A percentile compares a stretch with the other conserved stretches of the same genome.
These are phyloP conservation scores for Harringtonia lauricola DNA, from an alignment of 2,329 filamentous ascomycete species.

Conservation along the genomic window DNA sequence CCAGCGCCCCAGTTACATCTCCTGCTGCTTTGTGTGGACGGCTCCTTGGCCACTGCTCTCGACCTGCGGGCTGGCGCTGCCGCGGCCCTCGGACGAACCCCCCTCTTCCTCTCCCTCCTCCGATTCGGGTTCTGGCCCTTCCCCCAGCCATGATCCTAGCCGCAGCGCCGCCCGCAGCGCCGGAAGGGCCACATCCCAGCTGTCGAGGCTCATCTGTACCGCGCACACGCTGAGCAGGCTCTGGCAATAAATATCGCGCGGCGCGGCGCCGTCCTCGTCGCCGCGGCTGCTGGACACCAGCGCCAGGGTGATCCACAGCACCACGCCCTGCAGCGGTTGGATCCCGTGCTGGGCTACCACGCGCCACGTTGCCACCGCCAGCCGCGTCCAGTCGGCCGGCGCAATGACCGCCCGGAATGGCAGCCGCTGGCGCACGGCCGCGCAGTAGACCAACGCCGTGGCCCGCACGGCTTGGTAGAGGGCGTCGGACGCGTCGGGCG, in stretches of 20 bases:
- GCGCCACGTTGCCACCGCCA: constrained; percentile 37
- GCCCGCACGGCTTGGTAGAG: constrained; percentile 36
- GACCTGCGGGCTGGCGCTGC: no score
- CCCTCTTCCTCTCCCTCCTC: not conserved
- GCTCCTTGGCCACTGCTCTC: no score
- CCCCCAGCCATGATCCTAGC: constrained; percentile 30
- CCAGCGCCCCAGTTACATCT: no score
- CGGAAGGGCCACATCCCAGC: constrained; percentile 32
- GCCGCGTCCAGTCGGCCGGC: constrained; percentile 24
- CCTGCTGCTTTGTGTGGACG: no score
- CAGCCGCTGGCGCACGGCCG: constrained; percentile 29
- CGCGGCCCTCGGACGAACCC: no score
- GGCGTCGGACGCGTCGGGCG: constrained; percentile 21
- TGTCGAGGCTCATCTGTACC: constrained; percentile 34
- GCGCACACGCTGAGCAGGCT: constrained; percentile 30
- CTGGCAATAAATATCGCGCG: constrained; percentile 33
- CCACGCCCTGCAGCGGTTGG: constrained; percentile 35
- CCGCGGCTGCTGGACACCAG: constrained; percentile 25
- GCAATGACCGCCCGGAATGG: constrained; percentile 30
- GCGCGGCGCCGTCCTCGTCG: constrained; percentile 22
- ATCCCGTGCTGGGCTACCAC: no score
- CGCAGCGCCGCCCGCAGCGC: constrained; percentile 24
- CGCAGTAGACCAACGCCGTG: constrained; percentile 35
- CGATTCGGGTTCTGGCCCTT: not conserved
- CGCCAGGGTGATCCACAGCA: constrained; percentile 34